These are phyloP conservation scores for Emmonsiellopsis sp. DNA, from an alignment of 2,329 filamentous ascomycete species.

Conservation along the genomic window DNA sequence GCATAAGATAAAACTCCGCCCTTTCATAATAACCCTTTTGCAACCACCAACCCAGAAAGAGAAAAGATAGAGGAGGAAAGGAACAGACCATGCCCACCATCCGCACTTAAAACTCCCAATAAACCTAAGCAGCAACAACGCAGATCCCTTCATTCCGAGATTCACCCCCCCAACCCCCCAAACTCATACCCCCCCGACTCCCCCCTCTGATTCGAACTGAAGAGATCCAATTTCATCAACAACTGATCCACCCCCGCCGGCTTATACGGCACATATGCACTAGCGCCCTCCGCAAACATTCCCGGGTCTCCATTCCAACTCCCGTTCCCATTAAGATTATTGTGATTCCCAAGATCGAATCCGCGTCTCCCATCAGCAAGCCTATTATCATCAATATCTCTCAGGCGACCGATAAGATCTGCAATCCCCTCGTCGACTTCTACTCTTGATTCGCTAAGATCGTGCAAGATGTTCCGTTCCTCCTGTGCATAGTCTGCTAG, in stretches of 20 bases:
- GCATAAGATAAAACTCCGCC: no score
- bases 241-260: constrained; percentile 74
- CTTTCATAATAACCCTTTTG: no score
- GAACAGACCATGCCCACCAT: no score
- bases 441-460: constrained; percentile 54
- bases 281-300: constrained; percentile 19
- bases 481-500: constrained; percentile 63
- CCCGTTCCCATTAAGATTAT: constrained; percentile 10
- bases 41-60: no score
- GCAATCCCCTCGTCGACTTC: constrained; percentile 60
- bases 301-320: constrained; percentile 22
- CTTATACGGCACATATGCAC: constrained; percentile 57
- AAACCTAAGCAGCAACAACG: no score
- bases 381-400: constrained; percentile 52
- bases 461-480: constrained; percentile 56
- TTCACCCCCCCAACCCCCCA: neutral
- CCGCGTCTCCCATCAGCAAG: constrained; percentile 29
- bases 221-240: constrained; percentile 79
- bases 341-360: constrained; percentile 22
- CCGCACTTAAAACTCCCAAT: no score
- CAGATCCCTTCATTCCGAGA: neutral
- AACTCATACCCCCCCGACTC: constrained; percentile 5
- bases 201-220: constrained; percentile 16
- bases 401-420: constrained; percentile 45
- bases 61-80: no score